Conservation (phyloP, 805 yeast species). For the Yarrowia porcina region DNA sequence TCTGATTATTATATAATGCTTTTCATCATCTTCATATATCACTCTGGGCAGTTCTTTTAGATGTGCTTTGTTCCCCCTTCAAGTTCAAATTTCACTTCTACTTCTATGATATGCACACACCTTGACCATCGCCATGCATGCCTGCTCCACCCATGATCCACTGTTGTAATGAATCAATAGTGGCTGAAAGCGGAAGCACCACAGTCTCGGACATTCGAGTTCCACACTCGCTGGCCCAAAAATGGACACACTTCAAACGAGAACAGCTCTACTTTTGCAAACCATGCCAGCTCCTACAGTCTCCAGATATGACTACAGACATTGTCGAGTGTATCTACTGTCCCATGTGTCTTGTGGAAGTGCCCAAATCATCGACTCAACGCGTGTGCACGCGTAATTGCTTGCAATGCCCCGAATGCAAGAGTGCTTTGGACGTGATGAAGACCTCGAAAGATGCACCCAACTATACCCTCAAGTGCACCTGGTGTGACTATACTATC, state of each 20-base stretch:
- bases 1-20: too few relatives aligned
- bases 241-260: not conserved
- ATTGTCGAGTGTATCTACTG: slow-evolving; percentile 21
- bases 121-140: not conserved
- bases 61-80: too few relatives aligned
- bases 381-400: slow-evolving; percentile 16
- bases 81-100: not conserved
- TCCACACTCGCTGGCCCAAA: slow-evolving; percentile 13
- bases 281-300: slow-evolving; percentile 3
- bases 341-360: slow-evolving; percentile 18
- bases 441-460: slow-evolving; percentile 3
- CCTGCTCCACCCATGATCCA: not conserved
- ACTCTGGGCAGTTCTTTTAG: too few relatives aligned
- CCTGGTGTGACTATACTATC: not conserved
- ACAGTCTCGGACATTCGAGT: slow-evolving; percentile 1
- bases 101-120: not conserved
- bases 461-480: not conserved
- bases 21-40: not conserved
- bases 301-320: slow-evolving; percentile 11
- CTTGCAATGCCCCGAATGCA: slow-evolving; percentile 16
- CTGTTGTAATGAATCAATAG: slow-evolving; percentile 19
- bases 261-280: slow-evolving; percentile 21
- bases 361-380: slow-evolving; percentile 13
- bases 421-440: slow-evolving; percentile 7
- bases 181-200: slow-evolving; percentile 13